Evolutionary conservation across 768 basidiomycete genomes (phyloP).

Genomic region (Pilatotrama ljubarskyi): DNA sequence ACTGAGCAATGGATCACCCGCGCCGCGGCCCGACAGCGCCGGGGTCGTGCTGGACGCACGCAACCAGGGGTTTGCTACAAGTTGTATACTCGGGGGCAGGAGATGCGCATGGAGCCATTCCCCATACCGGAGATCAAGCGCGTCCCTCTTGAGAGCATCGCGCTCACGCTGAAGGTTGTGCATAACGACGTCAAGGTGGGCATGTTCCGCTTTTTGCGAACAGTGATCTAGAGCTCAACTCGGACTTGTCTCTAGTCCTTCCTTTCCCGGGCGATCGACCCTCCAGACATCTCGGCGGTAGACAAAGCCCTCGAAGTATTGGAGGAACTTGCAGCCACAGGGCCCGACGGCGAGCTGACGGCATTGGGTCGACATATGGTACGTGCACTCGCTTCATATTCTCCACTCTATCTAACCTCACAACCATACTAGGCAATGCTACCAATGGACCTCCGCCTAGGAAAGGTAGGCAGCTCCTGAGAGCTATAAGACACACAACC

Average conservation of each 20-base stretch:
- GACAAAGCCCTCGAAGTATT: slow-evolving; percentile 75
- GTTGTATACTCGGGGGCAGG: slow-evolving; percentile 75
- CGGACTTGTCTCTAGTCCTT: no score
- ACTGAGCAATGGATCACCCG: slow-evolving; percentile 76
- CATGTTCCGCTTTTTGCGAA: background rate
- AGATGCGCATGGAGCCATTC: slow-evolving; percentile 66
- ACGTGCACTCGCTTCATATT: no score
- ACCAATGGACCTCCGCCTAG: slow-evolving; percentile 86
- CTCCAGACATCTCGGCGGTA: slow-evolving; percentile 74
- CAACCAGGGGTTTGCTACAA: slow-evolving; percentile 85
- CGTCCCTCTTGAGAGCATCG: slow-evolving; percentile 81
- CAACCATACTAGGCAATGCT: slow-evolving; percentile 61
- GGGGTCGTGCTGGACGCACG: slow-evolving; percentile 90
- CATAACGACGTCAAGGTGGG: slow-evolving; percentile 74
- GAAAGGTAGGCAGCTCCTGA: slow-evolving; percentile 63
- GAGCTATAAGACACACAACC: no score
- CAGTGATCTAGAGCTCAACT: background rate
- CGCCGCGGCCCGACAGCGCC: slow-evolving; percentile 79
- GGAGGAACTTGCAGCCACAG: slow-evolving; percentile 77
- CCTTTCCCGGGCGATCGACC: slow-evolving; percentile 76
- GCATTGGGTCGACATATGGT: slow-evolving; percentile 83
- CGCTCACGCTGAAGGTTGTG: slow-evolving; percentile 79
- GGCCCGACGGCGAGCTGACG: slow-evolving; percentile 62
- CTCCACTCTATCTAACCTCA: background rate
- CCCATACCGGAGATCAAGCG: slow-evolving; percentile 87